Evolutionary conservation across 2,329 filamentous ascomycete species (phyloP).

Genomic region (Colletotrichum abscissum): DNA sequence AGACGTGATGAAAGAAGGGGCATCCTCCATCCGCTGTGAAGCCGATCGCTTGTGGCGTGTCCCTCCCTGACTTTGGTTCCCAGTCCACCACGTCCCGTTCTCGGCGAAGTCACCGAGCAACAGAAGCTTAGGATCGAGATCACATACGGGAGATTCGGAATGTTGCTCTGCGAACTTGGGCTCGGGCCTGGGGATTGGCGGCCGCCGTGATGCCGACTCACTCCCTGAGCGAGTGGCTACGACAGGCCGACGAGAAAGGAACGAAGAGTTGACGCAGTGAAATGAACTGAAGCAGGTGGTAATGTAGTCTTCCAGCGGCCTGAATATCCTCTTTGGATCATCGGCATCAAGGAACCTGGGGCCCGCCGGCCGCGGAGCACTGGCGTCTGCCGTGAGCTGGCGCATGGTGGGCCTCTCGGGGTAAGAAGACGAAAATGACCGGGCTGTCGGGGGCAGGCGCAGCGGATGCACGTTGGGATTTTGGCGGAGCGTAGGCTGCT

Average conservation of each 20-base stretch:
- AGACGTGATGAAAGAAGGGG: slow-evolving; percentile 59
- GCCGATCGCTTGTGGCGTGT: slow-evolving; percentile 45
- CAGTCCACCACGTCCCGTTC: slow-evolving; percentile 87
- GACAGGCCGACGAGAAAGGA: slow-evolving; percentile 59
- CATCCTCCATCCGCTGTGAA: slow-evolving; percentile 47
- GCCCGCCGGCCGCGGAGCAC: slow-evolving; percentile 25
- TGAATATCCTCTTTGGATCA: slow-evolving; percentile 74
- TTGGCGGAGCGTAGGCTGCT: slow-evolving; percentile 50
- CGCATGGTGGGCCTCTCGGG: slow-evolving; percentile 49
- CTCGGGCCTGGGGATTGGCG: slow-evolving; percentile 48
- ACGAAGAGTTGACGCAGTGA: slow-evolving; percentile 81
- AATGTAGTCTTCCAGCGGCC: slow-evolving; percentile 82
- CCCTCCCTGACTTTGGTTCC: slow-evolving; percentile 53
- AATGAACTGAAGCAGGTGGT: slow-evolving; percentile 74
- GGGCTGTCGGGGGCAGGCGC: slow-evolving; percentile 38
- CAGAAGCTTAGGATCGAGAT: slow-evolving; percentile 80
- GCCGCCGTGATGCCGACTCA: slow-evolving; percentile 43
- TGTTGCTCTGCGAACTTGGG: slow-evolving; percentile 46
- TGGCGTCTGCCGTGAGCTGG: slow-evolving; percentile 30
- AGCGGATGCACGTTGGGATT: slow-evolving; percentile 40
- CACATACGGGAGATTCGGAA: slow-evolving; percentile 60
- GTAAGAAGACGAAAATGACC: slow-evolving; percentile 60
- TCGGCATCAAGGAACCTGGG: slow-evolving; percentile 34
- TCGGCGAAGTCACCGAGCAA: slow-evolving; percentile 81
- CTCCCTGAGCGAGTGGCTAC: slow-evolving; percentile 33